Evolutionary conservation across 495 filamentous ascomycete species (phyloP).

Genomic region (Lichina pygmaea): DNA sequence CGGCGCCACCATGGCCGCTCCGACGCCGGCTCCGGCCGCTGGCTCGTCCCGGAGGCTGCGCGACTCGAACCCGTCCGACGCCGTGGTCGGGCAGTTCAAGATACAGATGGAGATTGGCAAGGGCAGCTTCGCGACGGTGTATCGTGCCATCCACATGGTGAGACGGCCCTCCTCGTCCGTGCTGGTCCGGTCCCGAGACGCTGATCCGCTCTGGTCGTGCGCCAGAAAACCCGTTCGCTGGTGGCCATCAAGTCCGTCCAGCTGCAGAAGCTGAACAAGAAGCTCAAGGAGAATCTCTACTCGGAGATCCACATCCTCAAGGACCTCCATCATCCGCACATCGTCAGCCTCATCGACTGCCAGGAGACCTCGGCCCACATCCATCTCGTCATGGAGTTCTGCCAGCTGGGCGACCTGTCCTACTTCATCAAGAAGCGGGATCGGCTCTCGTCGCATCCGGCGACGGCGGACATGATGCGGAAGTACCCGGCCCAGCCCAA

Average conservation of each 20-base stretch:
- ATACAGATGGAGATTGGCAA: conserved; percentile 70
- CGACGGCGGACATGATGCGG: conserved; percentile 57
- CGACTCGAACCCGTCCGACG: conserved; percentile 22
- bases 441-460: conserved; percentile 42
- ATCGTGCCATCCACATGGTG: conserved; percentile 62
- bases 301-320: conserved; percentile 87
- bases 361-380: conserved; percentile 66
- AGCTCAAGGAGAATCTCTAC: conserved; percentile 85
- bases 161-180: not conserved
- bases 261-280: conserved; percentile 66
- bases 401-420: conserved; percentile 77
- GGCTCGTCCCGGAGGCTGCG: conserved; percentile 17
- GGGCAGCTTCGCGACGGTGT: conserved; percentile 90
- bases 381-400: conserved; percentile 96
- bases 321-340: conserved; percentile 79
- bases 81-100: conserved; percentile 49
- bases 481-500: conserved; percentile 66
- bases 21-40: conserved; percentile 7
- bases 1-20: conserved; percentile 15
- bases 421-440: conserved; percentile 86
- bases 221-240: conserved; percentile 29
- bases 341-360: conserved; percentile 85
- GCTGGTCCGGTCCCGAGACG: not conserved
- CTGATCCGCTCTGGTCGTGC: not conserved
- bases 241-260: conserved; percentile 96